Evolutionary conservation across 2,329 filamentous ascomycete species (phyloP).

Genomic region (Fusarium subglutinans): DNA sequence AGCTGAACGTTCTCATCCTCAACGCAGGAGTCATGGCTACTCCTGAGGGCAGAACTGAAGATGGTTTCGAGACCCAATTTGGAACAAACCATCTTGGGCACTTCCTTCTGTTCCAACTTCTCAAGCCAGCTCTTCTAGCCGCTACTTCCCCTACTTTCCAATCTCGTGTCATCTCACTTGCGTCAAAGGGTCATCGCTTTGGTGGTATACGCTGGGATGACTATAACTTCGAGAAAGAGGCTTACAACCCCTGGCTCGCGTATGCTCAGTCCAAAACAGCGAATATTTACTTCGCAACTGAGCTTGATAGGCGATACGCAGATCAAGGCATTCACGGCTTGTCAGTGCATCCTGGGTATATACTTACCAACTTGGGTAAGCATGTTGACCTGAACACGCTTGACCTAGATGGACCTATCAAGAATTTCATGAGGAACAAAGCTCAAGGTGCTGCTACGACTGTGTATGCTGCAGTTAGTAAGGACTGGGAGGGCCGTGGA

Average conservation of each 20-base stretch:
- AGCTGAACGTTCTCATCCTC: constrained; percentile 2
- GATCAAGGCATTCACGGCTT: constrained; percentile 11
- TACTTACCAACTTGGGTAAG: neutral
- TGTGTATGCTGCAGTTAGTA: neutral
- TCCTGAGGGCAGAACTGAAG: constrained; percentile 3
- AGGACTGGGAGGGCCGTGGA: constrained; percentile 5
- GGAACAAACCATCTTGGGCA: constrained; percentile 42
- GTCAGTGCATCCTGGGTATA: constrained; percentile 21
- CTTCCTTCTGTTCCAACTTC: constrained; percentile 46
- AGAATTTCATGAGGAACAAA: neutral
- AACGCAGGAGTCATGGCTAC: constrained; percentile 24
- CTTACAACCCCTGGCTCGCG: constrained; percentile 20
- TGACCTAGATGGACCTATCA: neutral
- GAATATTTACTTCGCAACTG: constrained; percentile 32
- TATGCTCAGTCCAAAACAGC: constrained; percentile 35
- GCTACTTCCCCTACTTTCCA: too few species aligned
- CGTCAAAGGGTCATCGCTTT: constrained; percentile 52
- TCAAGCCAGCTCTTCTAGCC: constrained; percentile 55
- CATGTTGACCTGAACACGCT: neutral
- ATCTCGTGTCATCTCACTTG: constrained; percentile 58
- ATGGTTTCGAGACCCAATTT: constrained; percentile 40
- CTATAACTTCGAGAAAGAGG: constrained; percentile 21
- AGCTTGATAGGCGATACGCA: constrained; percentile 28
- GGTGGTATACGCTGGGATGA: constrained; percentile 18
- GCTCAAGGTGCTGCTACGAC: constrained; percentile 9